A percentile compares a stretch with the other conserved stretches of the same genome.
These are phyloP conservation scores for Caryopteris hybrid DNA, from an alignment of 305 asterid species.

Conservation along the genomic window DNA sequence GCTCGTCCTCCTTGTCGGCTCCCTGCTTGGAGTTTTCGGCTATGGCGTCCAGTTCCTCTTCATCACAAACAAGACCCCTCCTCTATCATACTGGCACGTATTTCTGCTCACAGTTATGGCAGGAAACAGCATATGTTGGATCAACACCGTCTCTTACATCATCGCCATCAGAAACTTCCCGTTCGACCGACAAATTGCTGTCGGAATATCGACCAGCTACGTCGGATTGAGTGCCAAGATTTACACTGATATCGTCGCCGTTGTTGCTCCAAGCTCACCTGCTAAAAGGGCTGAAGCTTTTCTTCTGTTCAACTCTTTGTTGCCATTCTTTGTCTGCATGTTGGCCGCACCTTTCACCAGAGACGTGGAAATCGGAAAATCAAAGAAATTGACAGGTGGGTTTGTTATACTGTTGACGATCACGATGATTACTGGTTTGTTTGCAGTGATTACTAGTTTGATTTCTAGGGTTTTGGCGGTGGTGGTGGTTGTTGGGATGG, in stretches of 20 bases:
- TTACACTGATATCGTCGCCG: neutral
- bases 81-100: constrained; percentile 46
- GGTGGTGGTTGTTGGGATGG: neutral
- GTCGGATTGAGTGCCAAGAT: constrained; percentile 5
- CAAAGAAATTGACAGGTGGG: neutral
- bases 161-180: constrained; percentile 57
- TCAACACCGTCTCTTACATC: constrained; percentile 65
- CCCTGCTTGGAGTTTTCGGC: constrained; percentile 54
- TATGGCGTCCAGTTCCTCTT: constrained; percentile 71
- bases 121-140: constrained; percentile 85
- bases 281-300: neutral
- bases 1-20: constrained; percentile 65
- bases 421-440: neutral
- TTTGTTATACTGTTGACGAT: neutral
- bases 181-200: neutral
- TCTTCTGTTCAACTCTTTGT: neutral
- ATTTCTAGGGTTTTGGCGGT: neutral
- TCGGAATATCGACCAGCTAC: constrained; percentile 16
- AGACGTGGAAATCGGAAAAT: neutral
- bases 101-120: constrained; percentile 63
- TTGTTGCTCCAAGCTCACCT: neutral
- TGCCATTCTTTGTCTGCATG: neutral
- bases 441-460: neutral
- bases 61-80: constrained; percentile 24
- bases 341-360: constrained; percentile 1